Base-by-base conservation (phyloP, 768 basidiomycete species). In the Hortiboletus campestris region DNA sequence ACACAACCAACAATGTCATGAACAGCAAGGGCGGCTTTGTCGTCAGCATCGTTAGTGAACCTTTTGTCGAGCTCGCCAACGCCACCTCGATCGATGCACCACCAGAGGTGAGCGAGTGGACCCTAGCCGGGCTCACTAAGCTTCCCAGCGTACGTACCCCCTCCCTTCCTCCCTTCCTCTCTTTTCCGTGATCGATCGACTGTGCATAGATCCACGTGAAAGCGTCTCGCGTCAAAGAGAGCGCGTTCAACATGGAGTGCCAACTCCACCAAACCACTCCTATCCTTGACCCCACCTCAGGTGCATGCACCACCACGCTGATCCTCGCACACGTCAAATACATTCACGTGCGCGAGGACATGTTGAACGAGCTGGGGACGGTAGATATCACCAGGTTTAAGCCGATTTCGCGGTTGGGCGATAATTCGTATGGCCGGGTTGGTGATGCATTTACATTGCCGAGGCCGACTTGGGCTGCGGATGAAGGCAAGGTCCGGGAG, bases 11-110 rank as follows among this genome's bases (percentile, higher is more conserved):
- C 25, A 84, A 83, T 61, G 29, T 62, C 48, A 78, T 80, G 64
- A 68, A 70, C 54, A 67, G 68, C 2, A 75, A 69, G 6, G 43
- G 44, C 6, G 78, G 76, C 40, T 85, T 84, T 65, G 77, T 76
- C 11, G 75, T 82, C 44, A 80, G 76, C 59, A 81, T 82, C 62
- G 83, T 85, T 62, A 80, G 79, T 53, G 81, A 83, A 57, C 72
- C 77, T 0, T 78, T 71, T 35, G 46, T 73, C 13, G 74, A 77
- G 45, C 61, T 67, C 14, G 78, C 77, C 13, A 76, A 79, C 53
- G 64, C 66, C 17, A 63, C 72, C 2, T 63, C 74, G 16, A 65
- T 76, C 39, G 72, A 80, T 36, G 65, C 75, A 2, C 79, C 77
- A 0, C 54, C 57, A 0, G 63, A 66, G 3, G 63, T 75, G 17